These are phyloP conservation scores for Cryphonectria nitschkei DNA, from an alignment of 2,329 filamentous ascomycete genomes.

Conservation along the genomic window DNA sequence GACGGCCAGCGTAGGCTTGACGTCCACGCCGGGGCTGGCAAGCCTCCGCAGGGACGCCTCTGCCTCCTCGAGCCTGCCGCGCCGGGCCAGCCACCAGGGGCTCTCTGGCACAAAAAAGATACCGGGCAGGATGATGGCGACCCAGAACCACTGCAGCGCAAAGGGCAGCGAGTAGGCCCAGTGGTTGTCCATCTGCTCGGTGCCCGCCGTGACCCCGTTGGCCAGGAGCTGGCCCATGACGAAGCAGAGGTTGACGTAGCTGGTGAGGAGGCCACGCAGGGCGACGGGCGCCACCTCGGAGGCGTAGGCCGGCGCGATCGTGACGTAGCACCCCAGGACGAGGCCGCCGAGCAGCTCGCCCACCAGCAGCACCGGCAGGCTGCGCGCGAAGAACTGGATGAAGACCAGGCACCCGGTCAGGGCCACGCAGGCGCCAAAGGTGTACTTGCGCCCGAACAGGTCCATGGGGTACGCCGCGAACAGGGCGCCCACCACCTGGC, in stretches of 20 bases:
- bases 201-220: slow-evolving; percentile 50
- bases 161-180: slow-evolving; percentile 57
- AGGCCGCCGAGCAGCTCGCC: slow-evolving; percentile 65
- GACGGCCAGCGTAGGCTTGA: slow-evolving; percentile 54
- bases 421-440: slow-evolving; percentile 48
- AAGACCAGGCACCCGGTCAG: slow-evolving; percentile 59
- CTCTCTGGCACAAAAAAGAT: slow-evolving; percentile 53
- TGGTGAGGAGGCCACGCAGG: slow-evolving; percentile 60
- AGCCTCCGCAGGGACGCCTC: slow-evolving; percentile 46
- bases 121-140: slow-evolving; percentile 48
- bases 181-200: slow-evolving; percentile 44
- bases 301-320: slow-evolving; percentile 62
- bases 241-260: slow-evolving; percentile 65
- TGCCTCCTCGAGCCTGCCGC: slow-evolving; percentile 46
- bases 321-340: slow-evolving; percentile 64
- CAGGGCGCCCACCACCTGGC: slow-evolving; percentile 60
- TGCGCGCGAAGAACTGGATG: slow-evolving; percentile 65
- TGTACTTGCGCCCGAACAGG: slow-evolving; percentile 48
- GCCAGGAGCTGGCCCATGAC: slow-evolving; percentile 64
- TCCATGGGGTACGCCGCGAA: slow-evolving; percentile 52
- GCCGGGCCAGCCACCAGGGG: slow-evolving; percentile 54
- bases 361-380: slow-evolving; percentile 58
- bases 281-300: slow-evolving; percentile 64
- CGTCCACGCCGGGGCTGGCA: slow-evolving; percentile 50
- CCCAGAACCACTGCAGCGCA: slow-evolving; percentile 56